Conservation (phyloP, 169 alveolate genomes). For the Plasmodium billcollinsi region DNA sequence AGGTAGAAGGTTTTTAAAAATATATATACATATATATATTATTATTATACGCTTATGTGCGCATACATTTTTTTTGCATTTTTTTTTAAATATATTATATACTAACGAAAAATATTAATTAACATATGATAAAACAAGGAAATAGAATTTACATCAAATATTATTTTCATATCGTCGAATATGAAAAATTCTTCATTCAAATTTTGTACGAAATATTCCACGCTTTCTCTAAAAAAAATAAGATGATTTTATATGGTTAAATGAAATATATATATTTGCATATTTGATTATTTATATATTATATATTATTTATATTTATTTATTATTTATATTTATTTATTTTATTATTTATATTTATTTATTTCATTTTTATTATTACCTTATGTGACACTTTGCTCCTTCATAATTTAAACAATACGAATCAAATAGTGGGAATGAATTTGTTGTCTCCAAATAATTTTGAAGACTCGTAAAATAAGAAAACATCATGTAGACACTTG, state of each 20-base stretch:
- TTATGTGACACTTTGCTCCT: neutral
- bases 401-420: slow-evolving; percentile 5
- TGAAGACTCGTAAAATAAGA: slow-evolving; percentile 15
- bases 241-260: neutral
- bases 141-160: slow-evolving; percentile 22
- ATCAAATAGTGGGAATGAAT: slow-evolving; percentile 8
- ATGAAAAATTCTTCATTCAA: slow-evolving; percentile 10
- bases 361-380: neutral
- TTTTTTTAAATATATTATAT: neutral
- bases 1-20: no score
- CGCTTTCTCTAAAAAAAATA: slow-evolving; percentile 52
- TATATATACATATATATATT: no score
- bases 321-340: neutral
- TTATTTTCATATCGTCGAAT: slow-evolving; percentile 45
- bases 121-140: slow-evolving; percentile 58
- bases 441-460: slow-evolving; percentile 10
- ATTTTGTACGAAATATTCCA: slow-evolving; percentile 31
- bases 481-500: slow-evolving; percentile 25
- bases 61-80: no score
- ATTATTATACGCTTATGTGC: no score
- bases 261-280: neutral
- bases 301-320: neutral
- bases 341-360: neutral
- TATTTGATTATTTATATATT: neutral
- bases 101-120: slow-evolving; percentile 17